These are phyloP conservation scores for Ophiostoma sp. DNA, from an alignment of 2,329 filamentous ascomycete genomes.

Conservation along the genomic window DNA sequence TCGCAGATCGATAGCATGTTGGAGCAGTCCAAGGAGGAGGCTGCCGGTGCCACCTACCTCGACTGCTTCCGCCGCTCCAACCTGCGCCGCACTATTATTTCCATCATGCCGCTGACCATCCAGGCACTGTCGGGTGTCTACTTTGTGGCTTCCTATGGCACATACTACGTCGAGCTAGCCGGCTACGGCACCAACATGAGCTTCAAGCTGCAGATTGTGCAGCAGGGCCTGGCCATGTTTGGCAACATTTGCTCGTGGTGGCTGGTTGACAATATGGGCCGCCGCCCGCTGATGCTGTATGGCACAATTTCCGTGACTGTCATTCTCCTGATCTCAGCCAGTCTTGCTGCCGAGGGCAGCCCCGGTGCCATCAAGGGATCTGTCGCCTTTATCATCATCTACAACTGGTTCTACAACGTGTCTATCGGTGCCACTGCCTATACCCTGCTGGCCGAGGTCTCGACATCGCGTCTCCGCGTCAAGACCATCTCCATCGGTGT, in stretches of 20 bases:
- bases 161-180: constrained; percentile 42
- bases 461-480: constrained; percentile 37
- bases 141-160: constrained; percentile 38
- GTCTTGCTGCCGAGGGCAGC: constrained; percentile 32
- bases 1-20: constrained; percentile 31
- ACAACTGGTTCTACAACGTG: constrained; percentile 38
- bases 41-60: constrained; percentile 45
- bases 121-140: constrained; percentile 32
- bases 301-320: constrained; percentile 35
- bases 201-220: constrained; percentile 32
- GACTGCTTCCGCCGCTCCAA: constrained; percentile 49
- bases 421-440: constrained; percentile 40
- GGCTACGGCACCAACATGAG: constrained; percentile 36
- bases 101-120: constrained; percentile 35
- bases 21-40: constrained; percentile 47
- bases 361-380: constrained; percentile 29
- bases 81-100: constrained; percentile 49
- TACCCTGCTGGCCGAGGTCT: constrained; percentile 37
- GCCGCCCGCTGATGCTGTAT: constrained; percentile 36
- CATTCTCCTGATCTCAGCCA: constrained; percentile 39
- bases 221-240: constrained; percentile 37
- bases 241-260: constrained; percentile 41
- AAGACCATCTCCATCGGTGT: constrained; percentile 40
- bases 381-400: constrained; percentile 37
- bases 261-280: constrained; percentile 37